Base-by-base conservation (phyloP, 148 eudicot species). In the Limonium bicolor region DNA sequence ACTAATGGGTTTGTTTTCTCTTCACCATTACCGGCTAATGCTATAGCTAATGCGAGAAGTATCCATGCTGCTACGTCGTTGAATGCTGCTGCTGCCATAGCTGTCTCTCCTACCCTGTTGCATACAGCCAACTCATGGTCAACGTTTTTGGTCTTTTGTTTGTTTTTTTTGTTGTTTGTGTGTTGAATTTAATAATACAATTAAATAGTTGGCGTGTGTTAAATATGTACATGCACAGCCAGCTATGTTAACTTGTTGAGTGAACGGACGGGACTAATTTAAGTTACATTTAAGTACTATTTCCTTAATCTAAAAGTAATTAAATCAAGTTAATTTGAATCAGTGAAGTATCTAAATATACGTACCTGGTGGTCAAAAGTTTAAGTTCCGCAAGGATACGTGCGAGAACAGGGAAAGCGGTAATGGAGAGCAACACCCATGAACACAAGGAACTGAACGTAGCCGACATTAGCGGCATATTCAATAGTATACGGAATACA, bases 341-440 rank as follows among this genome's bases (percentile, higher is more conserved):
- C 33, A 7, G 12, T 1, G 12, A 29, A 7, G 12, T 29, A 19
- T 20, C 3, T 3, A 39, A 39, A 3, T 21, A 38, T 38, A 38
- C 10, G 20, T 41, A 41, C 46, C 28, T 51, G 1, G 77, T 67
- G 17, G 77, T 71, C 20, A 71, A 56, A 17, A 72, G 77, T 47
- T 72, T 72, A 24, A 67, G 69, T 23, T 72, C 77, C 4, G 77
- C 73, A 8, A 72, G 53, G 31, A 72, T 72, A 20, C 77, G 77
- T 16, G 77, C 77, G 7, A 67, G 46, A 9, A 67, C 77, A 44
- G 72, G 76, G 46, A 66, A 71, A 25, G 72, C 76, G 2, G 76
- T 66, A 27, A 71, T 71, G 7, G 77, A 71, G 29, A 67, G 68
- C 21, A 72, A 58, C 18, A 71, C 73, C 77, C 66, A 71, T 71